Base-by-base conservation (phyloP, 345 rosid genomes). In the Draba incana region DNA sequence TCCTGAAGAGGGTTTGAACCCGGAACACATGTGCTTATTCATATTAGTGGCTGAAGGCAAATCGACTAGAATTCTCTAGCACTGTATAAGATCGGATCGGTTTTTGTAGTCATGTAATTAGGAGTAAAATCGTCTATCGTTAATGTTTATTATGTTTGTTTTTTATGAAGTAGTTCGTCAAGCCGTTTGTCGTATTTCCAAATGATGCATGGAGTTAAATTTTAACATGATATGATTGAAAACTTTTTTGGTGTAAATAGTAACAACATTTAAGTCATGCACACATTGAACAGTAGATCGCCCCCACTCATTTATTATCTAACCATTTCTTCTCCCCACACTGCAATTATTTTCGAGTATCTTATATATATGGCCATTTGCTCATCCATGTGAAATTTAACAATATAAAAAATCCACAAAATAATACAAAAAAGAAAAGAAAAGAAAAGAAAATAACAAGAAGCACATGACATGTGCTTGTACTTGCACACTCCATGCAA, bases 391-490 rank as follows among this genome's bases (percentile, higher is more conserved):
- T 68, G 70, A 62, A 47, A 39, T 69, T 68, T 56, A 62, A 49
- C 25, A 41, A 56, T 41, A 68, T 8, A 74, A 74, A 52, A 51
- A 4, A 24, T 33, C 66, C 23, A n/a, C 38, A 35, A 52, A 42
- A 30, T 15, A 59, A 49, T 42, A 14, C 56, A 58, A 7, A 74
- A 2, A 66, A 50, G 16, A 72, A 4, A 30, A 57, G 30, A 66
- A 23, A 20, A 49, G 12, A 11, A 25, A 16, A 37, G 2, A 25
- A 14, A n/a, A 28, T 25, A 37, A 38, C 13, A 53, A 8, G 16
- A 30, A 48, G 62, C 62, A 68, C 77, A 60, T 60, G 77, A 37
- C 77, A 73, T 73, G 77, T 73, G 77, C 65, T 48, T 57, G 2
- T 35, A 16, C 56, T 70, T 52, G 43, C 42, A 58, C 51, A 73